phyloP scores from a whole-genome alignment of 305 asterid species.

The Solanum hybrid region DNA sequence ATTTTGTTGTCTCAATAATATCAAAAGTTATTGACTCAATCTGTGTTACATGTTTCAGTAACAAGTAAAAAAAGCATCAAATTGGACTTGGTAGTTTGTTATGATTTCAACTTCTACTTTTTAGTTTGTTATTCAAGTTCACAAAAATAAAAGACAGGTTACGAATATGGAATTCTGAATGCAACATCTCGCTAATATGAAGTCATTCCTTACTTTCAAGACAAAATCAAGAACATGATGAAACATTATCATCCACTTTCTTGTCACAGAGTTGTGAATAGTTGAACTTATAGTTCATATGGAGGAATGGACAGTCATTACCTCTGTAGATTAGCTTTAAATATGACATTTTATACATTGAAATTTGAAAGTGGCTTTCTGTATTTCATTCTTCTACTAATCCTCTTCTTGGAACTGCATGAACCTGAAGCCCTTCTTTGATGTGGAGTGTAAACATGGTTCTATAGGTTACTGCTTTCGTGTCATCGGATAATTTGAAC shows the following conservation, averaged over 20 bases:
- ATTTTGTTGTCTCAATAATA: neutral
- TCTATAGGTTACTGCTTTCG: constrained; percentile 41
- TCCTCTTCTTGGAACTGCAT: constrained; percentile 16
- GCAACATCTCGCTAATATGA: neutral
- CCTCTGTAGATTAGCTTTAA: neutral
- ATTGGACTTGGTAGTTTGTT: neutral
- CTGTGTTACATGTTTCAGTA: neutral
- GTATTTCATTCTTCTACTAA: neutral
- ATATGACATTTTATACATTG: neutral
- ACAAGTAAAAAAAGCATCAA: neutral
- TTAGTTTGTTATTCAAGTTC: neutral
- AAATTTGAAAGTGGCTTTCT: neutral
- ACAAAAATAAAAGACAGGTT: neutral
- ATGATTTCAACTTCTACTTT: neutral
- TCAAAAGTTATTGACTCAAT: neutral
- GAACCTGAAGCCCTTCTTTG: constrained; percentile 38
- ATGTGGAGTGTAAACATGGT: constrained; percentile 68
- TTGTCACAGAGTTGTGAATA: neutral
- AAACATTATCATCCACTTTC: neutral
- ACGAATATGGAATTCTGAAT: neutral
- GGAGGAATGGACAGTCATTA: neutral
- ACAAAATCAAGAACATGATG: neutral
- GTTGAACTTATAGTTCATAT: neutral
- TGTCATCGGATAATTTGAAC: constrained; percentile 38
- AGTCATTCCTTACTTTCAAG: neutral